Conservation (phyloP, 75 land plant species). For the Sequoia sempervirens region DNA sequence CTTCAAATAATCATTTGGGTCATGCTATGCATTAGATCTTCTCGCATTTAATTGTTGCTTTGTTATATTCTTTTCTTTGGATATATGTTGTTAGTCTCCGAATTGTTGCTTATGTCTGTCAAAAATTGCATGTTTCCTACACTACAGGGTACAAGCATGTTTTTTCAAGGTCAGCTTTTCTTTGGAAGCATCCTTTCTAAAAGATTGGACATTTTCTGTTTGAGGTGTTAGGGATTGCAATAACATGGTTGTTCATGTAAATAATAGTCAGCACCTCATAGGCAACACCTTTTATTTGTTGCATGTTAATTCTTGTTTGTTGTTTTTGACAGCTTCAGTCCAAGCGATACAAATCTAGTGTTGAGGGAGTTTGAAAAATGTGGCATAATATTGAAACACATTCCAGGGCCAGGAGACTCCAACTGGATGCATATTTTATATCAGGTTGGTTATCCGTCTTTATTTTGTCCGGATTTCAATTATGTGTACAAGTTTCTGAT, state of each 20-base stretch:
- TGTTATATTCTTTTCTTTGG: not conserved
- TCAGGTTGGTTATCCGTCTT: slow-evolving; percentile 49
- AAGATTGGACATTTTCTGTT: not conserved
- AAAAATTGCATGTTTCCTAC: not conserved
- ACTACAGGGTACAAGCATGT: not conserved
- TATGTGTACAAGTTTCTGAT: not conserved
- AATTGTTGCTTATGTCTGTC: not conserved
- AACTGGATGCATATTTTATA: slow-evolving; percentile 93
- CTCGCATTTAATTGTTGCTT: not conserved
- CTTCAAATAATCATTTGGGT: not conserved
- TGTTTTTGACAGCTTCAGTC: slow-evolving; percentile 61
- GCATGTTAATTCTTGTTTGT: slow-evolving; percentile 5
- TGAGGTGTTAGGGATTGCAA: not conserved
- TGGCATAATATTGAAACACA: slow-evolving; percentile 76
- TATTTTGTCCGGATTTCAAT: not conserved
- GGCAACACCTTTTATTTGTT: not conserved
- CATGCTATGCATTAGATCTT: not conserved
- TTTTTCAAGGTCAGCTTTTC: not conserved
- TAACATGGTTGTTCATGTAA: not conserved
- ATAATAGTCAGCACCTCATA: not conserved
- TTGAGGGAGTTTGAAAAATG: slow-evolving; percentile 95
- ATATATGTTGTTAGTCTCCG: not conserved
- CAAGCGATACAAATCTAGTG: slow-evolving; percentile 84
- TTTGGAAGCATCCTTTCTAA: not conserved
- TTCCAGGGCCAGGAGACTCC: slow-evolving; percentile 87